Conservation (phyloP, 768 basidiomycete genomes). For the Psilocybe subaeruginosa region DNA sequence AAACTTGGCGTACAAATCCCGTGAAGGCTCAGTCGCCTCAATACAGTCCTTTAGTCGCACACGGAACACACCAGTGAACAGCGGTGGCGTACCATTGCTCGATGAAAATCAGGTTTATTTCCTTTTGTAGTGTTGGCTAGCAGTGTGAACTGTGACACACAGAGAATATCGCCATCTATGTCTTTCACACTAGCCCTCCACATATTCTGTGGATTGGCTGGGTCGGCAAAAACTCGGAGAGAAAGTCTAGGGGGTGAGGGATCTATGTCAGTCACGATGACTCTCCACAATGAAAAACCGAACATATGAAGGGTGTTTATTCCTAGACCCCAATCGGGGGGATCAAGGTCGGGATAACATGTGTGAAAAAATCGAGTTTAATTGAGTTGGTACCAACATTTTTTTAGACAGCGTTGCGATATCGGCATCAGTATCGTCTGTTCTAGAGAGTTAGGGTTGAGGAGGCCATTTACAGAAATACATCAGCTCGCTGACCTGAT, state of each 20-base stretch:
- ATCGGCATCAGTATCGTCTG: constrained; percentile 84
- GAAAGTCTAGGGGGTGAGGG: constrained; percentile 51
- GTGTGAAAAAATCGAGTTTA: constrained; percentile 18
- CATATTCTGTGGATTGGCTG: constrained; percentile 54
- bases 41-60: constrained; percentile 8
- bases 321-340: constrained; percentile 4
- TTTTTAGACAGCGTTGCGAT: constrained; percentile 76
- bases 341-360: constrained; percentile 14
- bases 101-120: constrained; percentile 90
- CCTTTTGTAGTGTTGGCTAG: constrained; percentile 87
- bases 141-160: constrained; percentile 94
- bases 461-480: background rate
- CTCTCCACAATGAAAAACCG: constrained; percentile 2
- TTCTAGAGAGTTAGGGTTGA: constrained; percentile 27
- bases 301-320: constrained; percentile 7
- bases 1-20: constrained; percentile 72
- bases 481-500: constrained; percentile 50
- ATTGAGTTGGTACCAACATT: constrained; percentile 55
- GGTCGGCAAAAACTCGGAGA: constrained; percentile 74
- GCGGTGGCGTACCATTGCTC: constrained; percentile 73
- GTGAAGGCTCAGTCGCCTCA: constrained; percentile 69
- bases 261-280: constrained; percentile 8
- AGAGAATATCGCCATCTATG: constrained; percentile 87
- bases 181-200: constrained; percentile 93
- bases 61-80: background rate